A percentile compares a stretch with the other conserved stretches of the same genome.
Conservation (phyloP, 306 rosid genomes). For the Sindora glabra region DNA sequence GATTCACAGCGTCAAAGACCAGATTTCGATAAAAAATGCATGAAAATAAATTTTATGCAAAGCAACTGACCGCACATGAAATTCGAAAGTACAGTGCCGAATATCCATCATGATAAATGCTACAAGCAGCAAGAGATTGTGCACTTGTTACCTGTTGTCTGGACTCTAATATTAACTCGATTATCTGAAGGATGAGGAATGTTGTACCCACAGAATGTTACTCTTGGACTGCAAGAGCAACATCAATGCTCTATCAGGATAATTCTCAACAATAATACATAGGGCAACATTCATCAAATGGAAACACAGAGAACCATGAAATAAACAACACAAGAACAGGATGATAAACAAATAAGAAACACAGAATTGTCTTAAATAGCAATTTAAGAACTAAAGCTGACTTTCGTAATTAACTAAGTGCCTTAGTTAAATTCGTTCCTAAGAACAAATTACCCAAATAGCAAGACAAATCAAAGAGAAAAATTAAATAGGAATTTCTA, state of each 20-base stretch:
- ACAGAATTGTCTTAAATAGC: neutral
- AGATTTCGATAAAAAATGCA: neutral
- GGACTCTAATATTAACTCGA: slow-evolving; percentile 70
- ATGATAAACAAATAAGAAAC: too few species aligned
- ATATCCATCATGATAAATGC: neutral
- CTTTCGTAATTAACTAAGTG: neutral
- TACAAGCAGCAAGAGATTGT: neutral
- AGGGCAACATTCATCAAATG: neutral
- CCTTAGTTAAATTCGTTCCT: too few species aligned
- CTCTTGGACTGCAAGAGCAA: slow-evolving; percentile 62
- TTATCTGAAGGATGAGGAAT: slow-evolving; percentile 91
- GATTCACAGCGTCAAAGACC: neutral
- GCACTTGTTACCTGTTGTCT: slow-evolving; percentile 54
- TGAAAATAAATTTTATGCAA: neutral
- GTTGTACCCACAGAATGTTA: slow-evolving; percentile 68
- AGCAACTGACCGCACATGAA: neutral
- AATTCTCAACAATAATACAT: neutral
- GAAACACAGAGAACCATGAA: neutral
- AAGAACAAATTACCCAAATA: neutral
- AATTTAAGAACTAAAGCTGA: neutral
- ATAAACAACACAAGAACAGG: neutral
- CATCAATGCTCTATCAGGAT: neutral
- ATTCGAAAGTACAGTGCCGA: too few species aligned
- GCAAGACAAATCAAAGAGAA: neutral
- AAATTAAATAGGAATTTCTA: neutral